Percentiles rank a stretch among this genome's conserved stretches.
These are phyloP conservation scores for Lactarius tabidus DNA, from an alignment of 768 basidiomycete genomes.

Conservation along the genomic window DNA sequence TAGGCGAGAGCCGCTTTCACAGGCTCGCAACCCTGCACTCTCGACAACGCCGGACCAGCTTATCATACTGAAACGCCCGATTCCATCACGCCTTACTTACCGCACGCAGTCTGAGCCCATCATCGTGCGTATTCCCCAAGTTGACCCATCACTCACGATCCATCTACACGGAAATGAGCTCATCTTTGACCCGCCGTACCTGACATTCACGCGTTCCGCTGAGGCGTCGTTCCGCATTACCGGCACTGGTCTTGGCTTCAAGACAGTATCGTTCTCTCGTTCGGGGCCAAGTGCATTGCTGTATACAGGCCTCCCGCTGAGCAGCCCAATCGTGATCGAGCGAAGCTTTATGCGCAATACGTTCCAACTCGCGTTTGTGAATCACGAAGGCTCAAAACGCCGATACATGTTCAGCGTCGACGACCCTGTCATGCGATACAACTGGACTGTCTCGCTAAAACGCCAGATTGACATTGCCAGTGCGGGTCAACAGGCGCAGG, in stretches of 20 bases:
- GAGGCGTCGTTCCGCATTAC: conserved; percentile 90
- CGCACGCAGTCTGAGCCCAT: conserved; percentile 86
- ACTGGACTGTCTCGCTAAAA: conserved; percentile 67
- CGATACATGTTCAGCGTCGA: conserved; percentile 95
- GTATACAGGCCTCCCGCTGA: conserved; percentile 79
- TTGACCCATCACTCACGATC: conserved; percentile 79
- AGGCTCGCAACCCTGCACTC: conserved; percentile 51
- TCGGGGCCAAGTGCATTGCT: conserved; percentile 78
- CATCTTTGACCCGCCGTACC: conserved; percentile 78
- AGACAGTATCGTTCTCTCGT: conserved; percentile 79
- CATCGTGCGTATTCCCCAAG: conserved; percentile 77
- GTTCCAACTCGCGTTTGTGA: conserved; percentile 85
- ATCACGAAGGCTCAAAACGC: conserved; percentile 62
- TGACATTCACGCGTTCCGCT: conserved; percentile 72
- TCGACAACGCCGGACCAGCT: conserved; percentile 44
- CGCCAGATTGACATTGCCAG: conserved; percentile 55
- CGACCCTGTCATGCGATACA: conserved; percentile 68
- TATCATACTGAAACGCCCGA: conserved; percentile 66
- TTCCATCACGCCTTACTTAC: conserved; percentile 80
- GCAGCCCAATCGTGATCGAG: conserved; percentile 74
- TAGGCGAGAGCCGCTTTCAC: conserved; percentile 62
- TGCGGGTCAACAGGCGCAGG: conserved; percentile 30
- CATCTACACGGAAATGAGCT: conserved; percentile 86
- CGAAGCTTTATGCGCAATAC: conserved; percentile 96
- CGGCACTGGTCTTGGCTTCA: conserved; percentile 78